Percentiles rank a stretch among this genome's conserved stretches.
Evolutionary conservation across 2,329 filamentous ascomycete species (phyloP).

Genomic region (Thielaviopsis punctulata): DNA sequence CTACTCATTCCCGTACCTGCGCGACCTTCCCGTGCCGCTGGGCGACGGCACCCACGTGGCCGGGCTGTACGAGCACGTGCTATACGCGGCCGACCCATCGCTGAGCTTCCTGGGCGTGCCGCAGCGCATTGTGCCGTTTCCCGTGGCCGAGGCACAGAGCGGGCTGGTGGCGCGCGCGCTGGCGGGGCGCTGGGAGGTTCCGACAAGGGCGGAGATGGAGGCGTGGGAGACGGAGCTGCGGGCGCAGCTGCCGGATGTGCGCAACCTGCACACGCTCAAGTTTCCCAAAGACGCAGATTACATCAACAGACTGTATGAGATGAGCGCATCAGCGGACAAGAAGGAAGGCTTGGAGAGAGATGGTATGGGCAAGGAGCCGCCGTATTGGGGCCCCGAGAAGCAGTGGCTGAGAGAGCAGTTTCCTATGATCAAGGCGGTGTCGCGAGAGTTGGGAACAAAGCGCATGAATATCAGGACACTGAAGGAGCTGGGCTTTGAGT

Average conservation of each 20-base stretch:
- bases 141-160: conserved; percentile 52
- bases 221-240: conserved; percentile 40
- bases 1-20: conserved; percentile 46
- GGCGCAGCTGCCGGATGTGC: conserved; percentile 34
- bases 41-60: conserved; percentile 43
- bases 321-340: conserved; percentile 24
- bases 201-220: conserved; percentile 29
- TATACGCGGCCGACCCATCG: conserved; percentile 35
- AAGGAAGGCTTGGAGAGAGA: conserved; percentile 20
- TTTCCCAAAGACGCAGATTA: conserved; percentile 48
- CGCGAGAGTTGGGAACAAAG: conserved; percentile 20
- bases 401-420: conserved; percentile 24
- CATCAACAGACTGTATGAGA: conserved; percentile 39
- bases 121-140: conserved; percentile 41
- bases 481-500: conserved; percentile 24
- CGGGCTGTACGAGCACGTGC: conserved; percentile 39
- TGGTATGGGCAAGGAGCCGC: conserved; percentile 22
- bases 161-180: conserved; percentile 42
- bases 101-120: conserved; percentile 41
- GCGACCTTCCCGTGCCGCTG: conserved; percentile 20
- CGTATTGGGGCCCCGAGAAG: conserved; percentile 24
- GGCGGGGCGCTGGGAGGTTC: conserved; percentile 34
- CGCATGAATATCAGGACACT: conserved; percentile 20
- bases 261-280: conserved; percentile 33
- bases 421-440: conserved; percentile 25